Evolutionary conservation across 371 early-diverging fungal species (phyloP), one percentile per base, ranked within the genome.

Genomic region (Haplosporangium sp.): DNA sequence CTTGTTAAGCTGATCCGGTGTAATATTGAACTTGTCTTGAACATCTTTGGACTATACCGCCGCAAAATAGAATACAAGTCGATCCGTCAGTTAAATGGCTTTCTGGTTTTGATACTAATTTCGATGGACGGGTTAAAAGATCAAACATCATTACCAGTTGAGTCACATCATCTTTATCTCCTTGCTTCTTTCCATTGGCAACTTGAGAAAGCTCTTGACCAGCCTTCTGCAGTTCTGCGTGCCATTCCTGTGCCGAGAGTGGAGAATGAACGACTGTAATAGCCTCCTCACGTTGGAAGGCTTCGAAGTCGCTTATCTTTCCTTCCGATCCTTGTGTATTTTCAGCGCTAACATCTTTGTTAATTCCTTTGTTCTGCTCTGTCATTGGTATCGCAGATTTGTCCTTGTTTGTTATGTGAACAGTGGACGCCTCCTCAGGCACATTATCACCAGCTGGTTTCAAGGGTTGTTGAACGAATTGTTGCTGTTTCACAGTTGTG

Each of bases 21-120:
- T 86, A 8, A 91, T 78, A 58, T 90, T 89, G 64, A 87, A 89
- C 63, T 87, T 87, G 76, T 87, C 85, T 67, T 90, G 90, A 3
- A 90, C 87, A 63, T 89, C 84, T 60, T 84, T 86, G 56, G 71
- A 71, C 76, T 71, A 35, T 11, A 53, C 27, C 5, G 6, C 3
- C 5, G 13, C 27, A 35, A 39, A 42, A 39, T 27, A 66, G 6
- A 3, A 37, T 38, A 47, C 13, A 59, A 15, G 15, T 4, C n/a
- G 27, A 27, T 27, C 27, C 27, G 27, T 27, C 27, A 27, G 27
- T 27, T 27, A 27, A 27, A 27, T 27, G 27, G 27, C 27, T 27
- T 27, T 27, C 27, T 27, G 27, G 27, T 27, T 27, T 27, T 27
- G 27, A 47, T 4, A 15, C 1, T 13, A 13, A 47, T 47, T 15